Base-by-base conservation (phyloP, 805 yeast species). In the Lipomyces anomalus region DNA sequence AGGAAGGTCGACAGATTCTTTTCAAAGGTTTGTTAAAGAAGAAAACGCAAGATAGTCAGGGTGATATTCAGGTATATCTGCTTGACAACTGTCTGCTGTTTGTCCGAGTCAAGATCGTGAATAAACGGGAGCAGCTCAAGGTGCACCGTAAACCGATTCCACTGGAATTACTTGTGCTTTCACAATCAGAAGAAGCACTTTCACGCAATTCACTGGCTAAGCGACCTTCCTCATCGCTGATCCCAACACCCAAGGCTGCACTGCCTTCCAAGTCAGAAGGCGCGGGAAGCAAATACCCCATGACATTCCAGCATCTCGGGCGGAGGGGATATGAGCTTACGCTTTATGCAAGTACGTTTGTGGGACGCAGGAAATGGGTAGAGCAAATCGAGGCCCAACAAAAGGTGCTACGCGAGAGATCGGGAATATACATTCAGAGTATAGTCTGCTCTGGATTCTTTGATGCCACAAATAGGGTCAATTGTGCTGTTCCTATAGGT, bases 401-500 rank as follows among this genome's bases (percentile, higher is more conserved):
- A 55, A 76, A 72, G 55, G 78, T 80, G 48, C 68, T 89, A 56
- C 75, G 84, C 43, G 79, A 73, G 41, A 76, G 78, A 43, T 78
- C 87, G 49, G 92, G 87, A 56, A 82, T 90, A 51, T 88, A 84
- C 64, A 80, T 92, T 1, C 68, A 82, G 52, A 79, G 81, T 16
- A 82, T 87, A 50, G 72, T 86, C 44, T 84, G 83, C 53, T 80
- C 86, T 21, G 73, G 83, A 50, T 78, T 79, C 58, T 89, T 89
- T 64, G 87, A 79, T 53, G 78, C 80, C 40, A 70, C 72, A 18
- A 79, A 89, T 60, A 77, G 83, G 50, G 84, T 90, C 57, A 88
- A 86, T 61, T 88, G 97, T 69, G 90, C 88, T 23, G 88, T 84
- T 33, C 95, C 96, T 28, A 83, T 85, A n/a, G n/a, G n/a, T n/a